Evolutionary conservation across 106 monocot species (phyloP).

Genomic region (Allium sativum): DNA sequence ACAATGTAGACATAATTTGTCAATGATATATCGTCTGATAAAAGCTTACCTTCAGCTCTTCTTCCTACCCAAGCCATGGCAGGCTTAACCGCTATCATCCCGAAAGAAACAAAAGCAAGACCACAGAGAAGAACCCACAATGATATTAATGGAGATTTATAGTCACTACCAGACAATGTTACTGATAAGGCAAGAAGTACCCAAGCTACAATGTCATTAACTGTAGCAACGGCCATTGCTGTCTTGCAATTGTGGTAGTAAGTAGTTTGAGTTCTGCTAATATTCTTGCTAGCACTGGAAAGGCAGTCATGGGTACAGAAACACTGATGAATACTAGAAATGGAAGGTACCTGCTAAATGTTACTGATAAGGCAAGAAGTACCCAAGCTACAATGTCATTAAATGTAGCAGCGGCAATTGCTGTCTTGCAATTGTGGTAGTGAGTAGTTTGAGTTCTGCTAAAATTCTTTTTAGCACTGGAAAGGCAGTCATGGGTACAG

Average conservation of each 20-base stretch:
- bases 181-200: too few species aligned
- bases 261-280: too few species aligned
- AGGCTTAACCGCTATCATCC: constrained; percentile 30
- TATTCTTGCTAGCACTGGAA: too few species aligned
- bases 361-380: constrained; percentile 65
- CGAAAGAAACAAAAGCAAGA: constrained; percentile 30
- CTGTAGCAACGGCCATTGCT: too few species aligned
- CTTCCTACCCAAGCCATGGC: constrained; percentile 44
- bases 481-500: constrained; percentile 91
- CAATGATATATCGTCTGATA: too few species aligned
- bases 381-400: constrained; percentile 83
- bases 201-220: too few species aligned
- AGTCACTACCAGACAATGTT: constrained; percentile 48
- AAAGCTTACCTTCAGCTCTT: constrained; percentile 21
- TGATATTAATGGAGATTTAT: constrained; percentile 44
- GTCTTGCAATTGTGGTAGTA: too few species aligned
- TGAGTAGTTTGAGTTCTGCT: constrained; percentile 83
- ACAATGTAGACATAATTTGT: too few species aligned
- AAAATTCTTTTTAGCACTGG: constrained; percentile 77
- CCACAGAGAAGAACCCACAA: constrained; percentile 55
- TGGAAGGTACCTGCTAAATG: too few species aligned
- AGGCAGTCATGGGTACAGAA: too few species aligned
- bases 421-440: constrained; percentile 42
- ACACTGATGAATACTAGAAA: too few species aligned
- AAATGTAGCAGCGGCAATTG: constrained; percentile 75